Percentiles rank a stretch among this genome's conserved stretches.
Conservation (phyloP, 352 stramenopile genomes). For the Pythium periplocum region DNA sequence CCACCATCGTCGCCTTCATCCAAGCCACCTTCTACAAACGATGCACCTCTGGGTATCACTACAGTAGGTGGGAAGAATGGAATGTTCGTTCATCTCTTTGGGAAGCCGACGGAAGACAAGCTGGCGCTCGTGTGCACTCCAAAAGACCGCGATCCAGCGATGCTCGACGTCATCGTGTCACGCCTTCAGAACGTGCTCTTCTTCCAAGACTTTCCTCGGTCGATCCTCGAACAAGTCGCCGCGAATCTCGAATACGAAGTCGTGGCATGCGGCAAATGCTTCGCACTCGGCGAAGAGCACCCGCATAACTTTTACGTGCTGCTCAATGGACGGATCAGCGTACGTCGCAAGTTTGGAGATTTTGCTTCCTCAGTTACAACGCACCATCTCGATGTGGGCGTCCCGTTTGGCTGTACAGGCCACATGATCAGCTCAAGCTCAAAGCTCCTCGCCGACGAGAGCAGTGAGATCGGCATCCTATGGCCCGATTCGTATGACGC, state of each 20-base stretch:
- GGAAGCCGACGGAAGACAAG: slow-evolving; percentile 57
- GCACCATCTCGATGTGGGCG: slow-evolving; percentile 49
- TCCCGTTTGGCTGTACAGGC: slow-evolving; percentile 54
- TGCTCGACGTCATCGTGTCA: slow-evolving; percentile 40
- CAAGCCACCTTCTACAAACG: neutral
- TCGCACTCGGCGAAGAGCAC: slow-evolving; percentile 49
- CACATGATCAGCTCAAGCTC: slow-evolving; percentile 39
- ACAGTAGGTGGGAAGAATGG: slow-evolving; percentile 35
- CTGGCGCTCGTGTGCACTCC: slow-evolving; percentile 48
- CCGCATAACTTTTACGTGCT: slow-evolving; percentile 66
- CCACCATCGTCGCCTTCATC: neutral
- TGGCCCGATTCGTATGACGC: slow-evolving; percentile 50
- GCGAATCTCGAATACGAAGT: slow-evolving; percentile 64
- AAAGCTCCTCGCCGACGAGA: slow-evolving; percentile 59
- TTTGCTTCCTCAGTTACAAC: slow-evolving; percentile 60
- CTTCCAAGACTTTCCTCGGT: slow-evolving; percentile 57
- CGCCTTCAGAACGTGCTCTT: slow-evolving; percentile 52
- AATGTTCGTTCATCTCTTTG: slow-evolving; percentile 62
- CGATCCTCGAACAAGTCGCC: slow-evolving; percentile 36
- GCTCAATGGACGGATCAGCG: slow-evolving; percentile 46
- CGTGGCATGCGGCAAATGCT: slow-evolving; percentile 51
- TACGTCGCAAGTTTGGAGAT: slow-evolving; percentile 52
- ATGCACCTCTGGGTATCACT: too few relatives aligned
- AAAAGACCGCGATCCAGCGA: slow-evolving; percentile 29
- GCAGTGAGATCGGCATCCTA: slow-evolving; percentile 58